Percentiles rank a stretch among this genome's conserved stretches.
These are phyloP conservation scores for Aspergillus sp. DNA, from an alignment of 2,329 filamentous ascomycete genomes.

Conservation along the genomic window DNA sequence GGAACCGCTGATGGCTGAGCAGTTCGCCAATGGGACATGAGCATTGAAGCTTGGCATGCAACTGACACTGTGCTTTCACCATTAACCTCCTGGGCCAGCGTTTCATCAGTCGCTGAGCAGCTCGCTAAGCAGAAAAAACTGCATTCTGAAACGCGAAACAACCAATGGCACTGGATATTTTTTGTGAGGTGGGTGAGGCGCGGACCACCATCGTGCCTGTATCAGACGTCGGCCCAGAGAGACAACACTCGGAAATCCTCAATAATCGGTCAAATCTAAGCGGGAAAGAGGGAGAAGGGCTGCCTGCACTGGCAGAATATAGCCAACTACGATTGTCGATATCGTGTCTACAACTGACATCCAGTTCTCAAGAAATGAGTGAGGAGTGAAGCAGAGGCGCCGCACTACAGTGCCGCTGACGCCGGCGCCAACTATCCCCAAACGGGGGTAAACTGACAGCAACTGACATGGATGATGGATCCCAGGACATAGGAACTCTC, in stretches of 20 bases:
- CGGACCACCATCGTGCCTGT: background rate
- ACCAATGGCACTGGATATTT: conserved; percentile 6
- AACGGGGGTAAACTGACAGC: background rate
- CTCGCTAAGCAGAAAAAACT: background rate
- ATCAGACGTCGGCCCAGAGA: background rate
- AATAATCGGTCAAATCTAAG: background rate
- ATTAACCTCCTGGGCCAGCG: background rate
- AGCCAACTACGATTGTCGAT: too few species aligned
- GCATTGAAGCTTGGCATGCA: conserved; percentile 27
- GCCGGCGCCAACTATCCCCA: conserved; percentile 7
- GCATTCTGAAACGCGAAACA: background rate
- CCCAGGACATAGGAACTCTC: background rate
- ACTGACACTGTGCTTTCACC: conserved; percentile 10
- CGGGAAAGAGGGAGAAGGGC: too few species aligned
- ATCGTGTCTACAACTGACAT: too few species aligned
- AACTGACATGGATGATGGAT: background rate
- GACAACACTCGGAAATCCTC: background rate
- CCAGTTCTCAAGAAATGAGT: background rate
- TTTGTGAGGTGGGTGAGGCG: background rate
- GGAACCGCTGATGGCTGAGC: conserved; percentile 14
- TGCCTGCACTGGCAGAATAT: too few species aligned
- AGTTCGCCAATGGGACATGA: conserved; percentile 4
- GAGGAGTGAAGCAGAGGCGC: background rate
- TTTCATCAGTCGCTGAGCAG: conserved; percentile 18
- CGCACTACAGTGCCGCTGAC: background rate